Evolutionary conservation across 495 filamentous ascomycete genomes (phyloP), one percentile per base, ranked within the genome.

Genomic region (Cudoniella acicularis): DNA sequence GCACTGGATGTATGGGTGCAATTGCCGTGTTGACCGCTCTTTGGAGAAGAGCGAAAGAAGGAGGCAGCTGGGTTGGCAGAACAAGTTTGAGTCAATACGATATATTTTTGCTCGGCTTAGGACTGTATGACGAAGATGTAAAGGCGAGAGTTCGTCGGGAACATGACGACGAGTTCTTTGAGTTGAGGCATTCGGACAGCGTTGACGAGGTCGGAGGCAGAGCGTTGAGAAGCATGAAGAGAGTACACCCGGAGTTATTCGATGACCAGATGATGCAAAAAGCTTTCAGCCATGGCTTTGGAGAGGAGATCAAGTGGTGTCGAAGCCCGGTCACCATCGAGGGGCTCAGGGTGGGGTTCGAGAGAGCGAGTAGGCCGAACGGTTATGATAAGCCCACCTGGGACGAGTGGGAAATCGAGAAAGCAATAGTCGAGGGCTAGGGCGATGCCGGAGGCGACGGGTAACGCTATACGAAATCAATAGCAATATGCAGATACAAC

Each of bases 151-250:
- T 91, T 36, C 74, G 81, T 26, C 68, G 70, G 21, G 72, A 71
- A 36, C 81, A 85, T 60, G 79, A 80, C 25, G 60, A 71, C 0
- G 81, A 80, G 3, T 88, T 90, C 69, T 86, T 89, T 62, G 71
- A 74, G 30, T 69, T 92, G 58, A 75, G 85, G 20, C 86, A 91
- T 67, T 76, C 76, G 50, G 86, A 90, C 67, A 87, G 83, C 48
- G 88, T 91, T 1, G 87, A 91, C 63, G 83, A 86, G 49, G 83
- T 91, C 43, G 84, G 85, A 23, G 80, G 78, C 49, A 77, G 82
- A 21, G 87, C 88, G 23, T 68, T 91, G 66, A 76, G 72, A 59
- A 82, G 81, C 23, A 81, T 90, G 79, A 80, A 78, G 62, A 63
- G 70, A 36, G 70, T 72, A 4, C 75, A 76, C 59, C 79, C 81